Conservation (phyloP, 148 eudicot genomes). For the Spergularia marina region DNA sequence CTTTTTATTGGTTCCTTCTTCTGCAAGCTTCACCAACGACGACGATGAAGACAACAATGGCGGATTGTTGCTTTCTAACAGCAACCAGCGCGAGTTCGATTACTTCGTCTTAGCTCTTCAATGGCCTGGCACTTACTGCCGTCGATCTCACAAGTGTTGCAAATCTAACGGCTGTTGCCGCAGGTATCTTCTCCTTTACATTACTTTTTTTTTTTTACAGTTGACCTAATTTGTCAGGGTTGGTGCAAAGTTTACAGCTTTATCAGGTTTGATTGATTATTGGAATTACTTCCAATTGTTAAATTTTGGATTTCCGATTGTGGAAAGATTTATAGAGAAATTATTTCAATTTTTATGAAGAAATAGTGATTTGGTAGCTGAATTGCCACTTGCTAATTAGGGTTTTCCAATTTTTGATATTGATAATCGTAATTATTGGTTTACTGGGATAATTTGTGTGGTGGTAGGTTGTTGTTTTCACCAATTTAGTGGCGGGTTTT, state of each 20-base stretch:
- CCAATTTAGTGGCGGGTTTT: no score
- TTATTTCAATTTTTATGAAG: no score
- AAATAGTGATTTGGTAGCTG: no score
- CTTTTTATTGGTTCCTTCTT: slow-evolving; percentile 7
- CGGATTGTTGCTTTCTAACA: background rate
- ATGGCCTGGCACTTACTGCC: slow-evolving; percentile 88
- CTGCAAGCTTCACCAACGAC: slow-evolving; percentile 15
- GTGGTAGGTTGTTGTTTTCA: no score
- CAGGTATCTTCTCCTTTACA: background rate
- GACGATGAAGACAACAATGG: slow-evolving; percentile 2
- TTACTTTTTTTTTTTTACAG: no score
- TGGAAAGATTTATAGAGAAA: background rate
- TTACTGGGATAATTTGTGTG: no score
- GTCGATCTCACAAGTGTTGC: slow-evolving; percentile 55
- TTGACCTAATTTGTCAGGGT: no score
- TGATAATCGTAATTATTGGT: no score
- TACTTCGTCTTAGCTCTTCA: slow-evolving; percentile 71
- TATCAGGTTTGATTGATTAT: background rate
- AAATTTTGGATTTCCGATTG: background rate
- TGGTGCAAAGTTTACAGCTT: background rate
- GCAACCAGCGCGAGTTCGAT: slow-evolving; percentile 72
- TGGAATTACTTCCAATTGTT: no score
- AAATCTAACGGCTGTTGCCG: slow-evolving; percentile 48
- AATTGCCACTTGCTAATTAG: no score
- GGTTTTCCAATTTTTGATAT: no score